phyloP scores from a whole-genome alignment of 2,329 filamentous ascomycete genomes.

The Ophiosphaerella narmari region DNA sequence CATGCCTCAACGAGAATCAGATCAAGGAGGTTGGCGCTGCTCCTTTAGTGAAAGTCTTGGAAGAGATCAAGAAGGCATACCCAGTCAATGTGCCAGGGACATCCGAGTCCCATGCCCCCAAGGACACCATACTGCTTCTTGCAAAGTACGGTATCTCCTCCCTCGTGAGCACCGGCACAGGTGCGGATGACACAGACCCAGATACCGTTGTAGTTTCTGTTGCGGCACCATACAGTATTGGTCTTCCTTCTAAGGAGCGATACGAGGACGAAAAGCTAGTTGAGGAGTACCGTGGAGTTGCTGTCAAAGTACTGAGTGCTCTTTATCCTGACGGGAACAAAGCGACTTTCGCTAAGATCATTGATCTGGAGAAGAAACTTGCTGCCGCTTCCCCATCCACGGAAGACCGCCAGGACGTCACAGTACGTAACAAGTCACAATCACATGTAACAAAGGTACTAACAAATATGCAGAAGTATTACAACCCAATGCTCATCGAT shows the following conservation, averaged over 20 bases:
- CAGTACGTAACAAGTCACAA: constrained; percentile 25
- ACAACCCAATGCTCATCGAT: constrained; percentile 65
- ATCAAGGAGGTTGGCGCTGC: constrained; percentile 60
- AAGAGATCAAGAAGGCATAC: constrained; percentile 49
- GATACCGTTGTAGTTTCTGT: constrained; percentile 57
- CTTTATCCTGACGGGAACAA: constrained; percentile 36
- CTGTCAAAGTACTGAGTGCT: constrained; percentile 24
- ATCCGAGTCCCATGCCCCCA: constrained; percentile 30
- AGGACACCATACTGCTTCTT: constrained; percentile 55
- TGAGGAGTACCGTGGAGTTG: constrained; percentile 35
- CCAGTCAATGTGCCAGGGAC: constrained; percentile 4
- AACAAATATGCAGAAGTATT: constrained; percentile 54
- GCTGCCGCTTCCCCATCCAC: constrained; percentile 63
- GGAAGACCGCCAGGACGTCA: constrained; percentile 65
- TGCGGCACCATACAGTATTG: constrained; percentile 55
- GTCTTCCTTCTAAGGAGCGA: constrained; percentile 45
- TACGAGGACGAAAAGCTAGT: constrained; percentile 43
- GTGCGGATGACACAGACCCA: constrained; percentile 59
- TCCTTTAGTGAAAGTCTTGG: constrained; percentile 63
- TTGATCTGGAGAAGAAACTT: constrained; percentile 64
- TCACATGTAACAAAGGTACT: background rate
- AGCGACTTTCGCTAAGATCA: constrained; percentile 41
- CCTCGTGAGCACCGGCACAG: constrained; percentile 30
- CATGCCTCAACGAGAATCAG: constrained; percentile 66
- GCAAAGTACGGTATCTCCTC: constrained; percentile 51